Evolutionary conservation across 176 grass and related monocot genomes (phyloP), one percentile per base, ranked within the genome.

Genomic region (Pharus latifolius): DNA sequence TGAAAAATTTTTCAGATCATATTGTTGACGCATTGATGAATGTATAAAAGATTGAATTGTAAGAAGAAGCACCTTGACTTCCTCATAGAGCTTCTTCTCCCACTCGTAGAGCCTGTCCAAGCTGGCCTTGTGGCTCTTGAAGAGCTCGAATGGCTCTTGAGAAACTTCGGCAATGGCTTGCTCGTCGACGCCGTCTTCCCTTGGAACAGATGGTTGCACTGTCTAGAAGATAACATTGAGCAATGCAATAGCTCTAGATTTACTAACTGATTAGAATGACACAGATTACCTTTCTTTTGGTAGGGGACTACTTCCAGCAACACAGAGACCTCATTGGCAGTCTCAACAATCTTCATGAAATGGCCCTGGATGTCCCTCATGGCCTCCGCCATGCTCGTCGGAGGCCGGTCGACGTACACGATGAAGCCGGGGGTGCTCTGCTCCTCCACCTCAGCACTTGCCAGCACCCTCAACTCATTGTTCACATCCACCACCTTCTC

Each of bases 31-130:
- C 30, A 27, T 17, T 70, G 14, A 52, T 3, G 19, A 55, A 53
- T 40, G 33, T 13, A 25, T 6, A 10, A 2, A 38, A 34, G 3
- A n/a, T 22, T 48, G 37, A 44, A 46, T 41, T 5, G 13, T 60
- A 19, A 15, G 38, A 62, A 40, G 48, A 7, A 53, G 44, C 78
- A 97, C 93, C 81, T 78, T 90, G 69, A 97, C 93, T 67, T 97
- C 93, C 30, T 97, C 81, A 53, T 92, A 92, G 32, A 92, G 63
- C 62, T 79, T 97, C 83, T 97, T 97, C 66, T 92, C 94, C 94
- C 89, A 97, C 33, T 70, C 74, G 78, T 92, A 87, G 26, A 97
- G 83, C 74, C 89, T 75, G 57, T 90, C 80, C 41, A 97, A 80
- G 66, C 85, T 97, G 66, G 91, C 73, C 67, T 88, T 87, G 66